These are phyloP conservation scores for Calonectria pteridis DNA, from an alignment of 2,329 filamentous ascomycete genomes.

Conservation along the genomic window DNA sequence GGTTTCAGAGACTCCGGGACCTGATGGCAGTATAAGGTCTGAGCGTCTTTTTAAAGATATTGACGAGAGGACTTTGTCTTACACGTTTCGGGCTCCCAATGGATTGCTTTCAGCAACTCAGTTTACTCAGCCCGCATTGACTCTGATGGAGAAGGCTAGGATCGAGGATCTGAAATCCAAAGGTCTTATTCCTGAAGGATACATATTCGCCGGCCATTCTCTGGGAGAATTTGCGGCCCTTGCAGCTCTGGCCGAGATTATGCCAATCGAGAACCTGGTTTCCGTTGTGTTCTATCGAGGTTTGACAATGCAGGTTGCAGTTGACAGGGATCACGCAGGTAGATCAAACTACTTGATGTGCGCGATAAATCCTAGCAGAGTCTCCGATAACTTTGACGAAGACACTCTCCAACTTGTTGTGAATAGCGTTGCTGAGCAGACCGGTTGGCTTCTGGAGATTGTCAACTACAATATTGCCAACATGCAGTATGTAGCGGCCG, in stretches of 20 bases:
- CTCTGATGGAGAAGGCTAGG: not conserved
- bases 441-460: slow-evolving; percentile 45
- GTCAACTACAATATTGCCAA: slow-evolving; percentile 50
- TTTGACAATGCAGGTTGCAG: not conserved
- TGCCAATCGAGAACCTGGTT: slow-evolving; percentile 24
- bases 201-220: slow-evolving; percentile 46
- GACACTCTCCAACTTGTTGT: not conserved
- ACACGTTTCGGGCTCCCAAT: not conserved
- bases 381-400: not conserved
- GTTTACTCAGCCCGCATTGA: not conserved
- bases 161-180: not conserved
- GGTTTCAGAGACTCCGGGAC: not conserved
- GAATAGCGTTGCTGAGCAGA: not conserved
- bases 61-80: not conserved
- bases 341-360: not conserved
- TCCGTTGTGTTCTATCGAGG: not conserved
- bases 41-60: not conserved
- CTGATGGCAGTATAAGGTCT: not conserved
- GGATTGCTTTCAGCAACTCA: not conserved
- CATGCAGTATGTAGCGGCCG: slow-evolving; percentile 53
- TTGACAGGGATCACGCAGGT: not conserved
- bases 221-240: slow-evolving; percentile 49
- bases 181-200: not conserved
- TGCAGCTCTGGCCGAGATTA: slow-evolving; percentile 38
- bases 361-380: not conserved